A percentile compares a stretch with the other conserved stretches of the same genome.
phyloP scores from a whole-genome alignment of 1,139 yeast species.

The Kluyveromyces sp. region DNA sequence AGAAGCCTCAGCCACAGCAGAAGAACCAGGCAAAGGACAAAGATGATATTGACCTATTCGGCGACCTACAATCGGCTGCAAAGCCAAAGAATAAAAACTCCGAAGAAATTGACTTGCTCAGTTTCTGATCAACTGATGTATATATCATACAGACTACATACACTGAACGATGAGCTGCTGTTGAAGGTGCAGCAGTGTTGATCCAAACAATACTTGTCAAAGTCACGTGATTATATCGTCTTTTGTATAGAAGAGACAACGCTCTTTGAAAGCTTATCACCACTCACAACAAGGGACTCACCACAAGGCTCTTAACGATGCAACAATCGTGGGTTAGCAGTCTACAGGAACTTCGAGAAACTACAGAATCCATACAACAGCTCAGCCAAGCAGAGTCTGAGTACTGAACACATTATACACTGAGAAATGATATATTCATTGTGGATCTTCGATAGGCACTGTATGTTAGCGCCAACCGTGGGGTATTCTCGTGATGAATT shows the following conservation, averaged over 20 bases:
- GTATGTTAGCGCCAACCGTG: conserved; percentile 36
- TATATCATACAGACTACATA: not conserved
- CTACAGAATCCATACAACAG: too few species aligned
- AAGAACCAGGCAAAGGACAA: conserved; percentile 8
- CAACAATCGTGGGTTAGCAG: too few species aligned
- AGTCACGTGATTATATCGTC: not conserved
- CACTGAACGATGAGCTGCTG: not conserved
- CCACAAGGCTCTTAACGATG: too few species aligned
- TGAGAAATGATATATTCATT: conserved; percentile 55
- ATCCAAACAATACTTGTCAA: not conserved
- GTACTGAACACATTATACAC: too few species aligned
- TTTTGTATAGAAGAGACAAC: not conserved
- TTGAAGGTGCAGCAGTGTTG: not conserved
- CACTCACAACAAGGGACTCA: too few species aligned
- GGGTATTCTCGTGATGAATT: too few species aligned
- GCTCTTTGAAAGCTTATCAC: too few species aligned
- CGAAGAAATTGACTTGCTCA: conserved; percentile 39
- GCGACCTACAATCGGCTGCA: conserved; percentile 26
- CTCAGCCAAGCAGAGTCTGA: too few species aligned
- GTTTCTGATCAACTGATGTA: conserved; percentile 35
- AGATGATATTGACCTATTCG: conserved; percentile 28
- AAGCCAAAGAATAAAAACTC: conserved; percentile 13
- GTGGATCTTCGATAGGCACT: conserved; percentile 85
- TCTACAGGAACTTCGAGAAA: too few species aligned
- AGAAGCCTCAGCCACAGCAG: conserved; percentile 10